Evolutionary conservation across 306 rosid genomes (phyloP), one percentile per base, ranked within the genome.

Genomic region (Senna siamea): DNA sequence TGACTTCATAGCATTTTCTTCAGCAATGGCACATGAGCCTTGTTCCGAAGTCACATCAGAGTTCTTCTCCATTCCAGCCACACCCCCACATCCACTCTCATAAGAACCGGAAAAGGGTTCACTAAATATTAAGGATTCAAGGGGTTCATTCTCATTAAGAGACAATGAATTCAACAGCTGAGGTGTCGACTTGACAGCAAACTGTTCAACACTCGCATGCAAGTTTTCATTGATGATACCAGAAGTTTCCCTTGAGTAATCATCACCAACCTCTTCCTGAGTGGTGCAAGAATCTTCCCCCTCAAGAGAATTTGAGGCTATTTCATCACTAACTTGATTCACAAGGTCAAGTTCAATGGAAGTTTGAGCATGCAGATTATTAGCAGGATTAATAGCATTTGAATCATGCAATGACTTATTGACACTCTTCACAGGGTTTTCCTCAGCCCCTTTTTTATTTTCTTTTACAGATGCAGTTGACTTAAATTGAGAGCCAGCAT

Each of bases 341-440:
- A 15, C 72, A 46, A 15, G 23, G 56, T 67, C 72, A 47, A 1
- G 44, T 67, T 7, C 26, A 26, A 46, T 19, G 51, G 69, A 38
- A 56, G 52, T 77, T 75, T 55, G 70, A 75, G 20, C 74, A 57
- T 65, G 84, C 81, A 72, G 78, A 43, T 76, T 62, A 47, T 60
- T 51, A 46, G 50, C 65, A 59, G 40, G 78, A 84, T 70, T 78
- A 80, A 38, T 70, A 28, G 34, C 70, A 72, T 54, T 55, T 56
- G 81, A 71, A 55, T 78, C 74, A 46, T 48, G 67, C 51, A 73
- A 70, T 57, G 80, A 72, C 43, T 72, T 74, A 40, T 54, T 48
- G 70, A 20, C 59, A 65, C 71, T 69, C 69, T 72, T 73, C 15
- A 47, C 55, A 35, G 67, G 46, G 60, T 74, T 81, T 83, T 80